Percentiles rank a stretch among this genome's conserved stretches.
Conservation (phyloP, 2,329 filamentous ascomycete species). For the Colletotrichum musae region DNA sequence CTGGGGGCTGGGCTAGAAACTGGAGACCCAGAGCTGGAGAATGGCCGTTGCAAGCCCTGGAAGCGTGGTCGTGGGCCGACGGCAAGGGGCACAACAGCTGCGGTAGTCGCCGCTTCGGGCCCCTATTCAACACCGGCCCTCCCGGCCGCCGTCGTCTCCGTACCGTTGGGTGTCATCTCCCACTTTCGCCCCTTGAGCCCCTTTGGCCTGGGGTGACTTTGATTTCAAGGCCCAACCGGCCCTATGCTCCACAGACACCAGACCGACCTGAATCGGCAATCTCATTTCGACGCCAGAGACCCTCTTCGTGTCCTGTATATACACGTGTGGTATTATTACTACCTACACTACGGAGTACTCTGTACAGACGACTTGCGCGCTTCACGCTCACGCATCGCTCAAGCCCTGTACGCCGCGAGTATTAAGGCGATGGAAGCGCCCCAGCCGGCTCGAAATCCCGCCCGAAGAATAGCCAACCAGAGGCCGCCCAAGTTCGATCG, state of each 20-base stretch:
- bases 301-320: not conserved
- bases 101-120: conserved; percentile 31
- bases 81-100: conserved; percentile 10
- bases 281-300: conserved; percentile 27
- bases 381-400: not conserved
- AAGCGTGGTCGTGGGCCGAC: conserved; percentile 11
- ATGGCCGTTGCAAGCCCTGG: conserved; percentile 4
- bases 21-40: conserved; percentile 9
- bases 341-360: too few relatives aligned
- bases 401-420: conserved; percentile 14
- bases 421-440: conserved; percentile 25
- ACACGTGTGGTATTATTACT: too few relatives aligned
- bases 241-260: conserved; percentile 32
- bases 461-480: conserved; percentile 13
- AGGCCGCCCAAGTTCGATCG: conserved; percentile 21
- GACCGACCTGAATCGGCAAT: conserved; percentile 36
- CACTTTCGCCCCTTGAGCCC: conserved; percentile 34
- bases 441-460: conserved; percentile 13
- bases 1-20: conserved; percentile 18
- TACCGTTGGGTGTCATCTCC: conserved; percentile 31
- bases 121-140: conserved; percentile 36
- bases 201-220: conserved; percentile 25
- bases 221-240: conserved; percentile 33
- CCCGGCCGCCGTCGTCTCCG: conserved; percentile 25
- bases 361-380: too few relatives aligned